Evolutionary conservation across 306 rosid genomes (phyloP).

Genomic region (Acacia crassicarpa): DNA sequence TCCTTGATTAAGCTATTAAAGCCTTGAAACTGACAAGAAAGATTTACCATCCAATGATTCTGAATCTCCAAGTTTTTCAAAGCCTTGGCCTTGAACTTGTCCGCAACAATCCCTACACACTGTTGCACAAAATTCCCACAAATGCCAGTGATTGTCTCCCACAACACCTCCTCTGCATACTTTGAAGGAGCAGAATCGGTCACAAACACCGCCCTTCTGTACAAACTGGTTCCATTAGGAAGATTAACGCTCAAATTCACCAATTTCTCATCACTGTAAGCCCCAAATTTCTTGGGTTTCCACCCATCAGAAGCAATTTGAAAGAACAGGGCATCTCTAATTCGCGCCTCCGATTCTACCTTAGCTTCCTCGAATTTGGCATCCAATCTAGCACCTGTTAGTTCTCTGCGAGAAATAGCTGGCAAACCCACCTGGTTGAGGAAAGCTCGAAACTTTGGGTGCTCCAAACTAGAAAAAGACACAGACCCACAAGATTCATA

Average conservation of each 20-base stretch:
- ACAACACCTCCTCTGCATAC: constrained; percentile 82
- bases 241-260: constrained; percentile 82
- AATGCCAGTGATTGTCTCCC: constrained; percentile 89
- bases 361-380: constrained; percentile 67
- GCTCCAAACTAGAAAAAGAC: constrained; percentile 73
- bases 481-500: constrained; percentile 83
- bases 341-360: constrained; percentile 75
- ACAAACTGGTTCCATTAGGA: constrained; percentile 91
- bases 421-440: constrained; percentile 83
- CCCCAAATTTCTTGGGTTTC: constrained; percentile 48
- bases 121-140: constrained; percentile 70
- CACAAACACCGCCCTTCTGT: constrained; percentile 72
- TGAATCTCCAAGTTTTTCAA: constrained; percentile 76
- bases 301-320: constrained; percentile 86
- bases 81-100: constrained; percentile 79
- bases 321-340: constrained; percentile 89
- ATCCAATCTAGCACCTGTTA: constrained; percentile 58
- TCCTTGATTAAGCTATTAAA: constrained; percentile 72
- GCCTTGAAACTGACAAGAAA: constrained; percentile 84
- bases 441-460: constrained; percentile 83
- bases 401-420: constrained; percentile 55
- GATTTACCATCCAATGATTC: constrained; percentile 94
- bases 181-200: constrained; percentile 66
- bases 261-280: constrained; percentile 47
- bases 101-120: constrained; percentile 95